Conservation (phyloP, 495 filamentous ascomycete genomes). For the Penicillium psychrofluorescens region DNA sequence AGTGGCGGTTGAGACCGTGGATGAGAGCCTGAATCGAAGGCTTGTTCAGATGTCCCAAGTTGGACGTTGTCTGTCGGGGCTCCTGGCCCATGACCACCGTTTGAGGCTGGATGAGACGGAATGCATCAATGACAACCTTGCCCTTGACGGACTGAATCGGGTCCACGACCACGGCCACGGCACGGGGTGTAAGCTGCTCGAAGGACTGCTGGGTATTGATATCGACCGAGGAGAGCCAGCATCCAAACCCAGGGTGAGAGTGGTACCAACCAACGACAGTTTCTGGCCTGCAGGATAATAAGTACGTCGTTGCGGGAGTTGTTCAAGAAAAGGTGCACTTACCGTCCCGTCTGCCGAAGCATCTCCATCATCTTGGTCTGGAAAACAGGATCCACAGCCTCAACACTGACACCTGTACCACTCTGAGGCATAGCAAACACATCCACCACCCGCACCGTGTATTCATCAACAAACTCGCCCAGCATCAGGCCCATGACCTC, state of each 20-base stretch:
- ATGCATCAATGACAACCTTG: conserved; percentile 98
- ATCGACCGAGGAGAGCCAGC: conserved; percentile 97
- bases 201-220: conserved; percentile 99
- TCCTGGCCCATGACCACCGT: conserved; percentile 98
- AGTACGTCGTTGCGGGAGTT: no score
- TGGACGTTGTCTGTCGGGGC: conserved; percentile 95
- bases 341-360: conserved; percentile 94
- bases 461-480: conserved; percentile 98
- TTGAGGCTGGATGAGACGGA: conserved; percentile 97
- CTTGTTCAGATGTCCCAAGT: conserved; percentile 96
- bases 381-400: conserved; percentile 96
- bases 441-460: conserved; percentile 94
- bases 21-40: conserved; percentile 99
- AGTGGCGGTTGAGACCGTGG: conserved; percentile 94
- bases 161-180: conserved; percentile 95
- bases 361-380: conserved; percentile 99
- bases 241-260: conserved; percentile 97
- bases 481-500: conserved; percentile 99
- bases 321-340: conserved; percentile 16
- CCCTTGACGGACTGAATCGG: conserved; percentile 99
- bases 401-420: conserved; percentile 95
- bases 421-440: conserved; percentile 99
- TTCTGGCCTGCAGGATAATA: conserved; percentile 58
- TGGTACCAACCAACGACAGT: conserved; percentile 99
- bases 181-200: conserved; percentile 91